Evolutionary conservation across 208 protist genomes (phyloP), one percentile per base, ranked within the genome.

Genomic region (Trypanosoma conorhini): DNA sequence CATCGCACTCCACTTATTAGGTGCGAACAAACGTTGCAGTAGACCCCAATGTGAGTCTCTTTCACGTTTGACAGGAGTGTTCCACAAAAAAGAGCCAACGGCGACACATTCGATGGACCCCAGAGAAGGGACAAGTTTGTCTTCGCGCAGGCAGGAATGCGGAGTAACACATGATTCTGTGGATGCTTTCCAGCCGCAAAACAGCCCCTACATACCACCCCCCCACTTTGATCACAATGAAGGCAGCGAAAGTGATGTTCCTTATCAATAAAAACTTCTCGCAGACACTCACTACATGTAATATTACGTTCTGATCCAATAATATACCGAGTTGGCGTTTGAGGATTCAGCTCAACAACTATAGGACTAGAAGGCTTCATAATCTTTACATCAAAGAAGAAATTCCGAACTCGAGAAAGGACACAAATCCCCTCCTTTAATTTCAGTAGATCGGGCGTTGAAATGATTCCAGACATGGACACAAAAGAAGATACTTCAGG

Each of bases 91-190:
- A 52, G 67, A 7, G 52, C 67, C 21, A 96, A 77, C 10, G 87
- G 77, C 12, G 56, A 61, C 9, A 96, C 77, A 68, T 96, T 96
- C 19, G 80, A 88, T 19, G 85, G 82, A 9, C 91, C 91, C 89
- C 91, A 96, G 75, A 92, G 69, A 61, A 94, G 51, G 22, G 80
- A 52, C 30, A 76, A 48, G 0, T 67, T 79, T 35, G 69, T 76
- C 30, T 24, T 54, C 44, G 65, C 7, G 77, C 48, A 33, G 56
- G 75, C 24, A 79, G 67, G 80, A 24, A 95, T 74, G 24, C 86
- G 79, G 15, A 92, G 59, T n/a, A 93, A 75, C 26, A 92, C 61
- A 72, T 95, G 90, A 64, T 93, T 81, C 15, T 63, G 70, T 33
- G 77, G 74, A 74, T 92, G 91, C 59, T 59, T 74, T 38, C 56